These are phyloP conservation scores for Buddleja alternifolia DNA, from an alignment of 257 asterid genomes.

Conservation along the genomic window DNA sequence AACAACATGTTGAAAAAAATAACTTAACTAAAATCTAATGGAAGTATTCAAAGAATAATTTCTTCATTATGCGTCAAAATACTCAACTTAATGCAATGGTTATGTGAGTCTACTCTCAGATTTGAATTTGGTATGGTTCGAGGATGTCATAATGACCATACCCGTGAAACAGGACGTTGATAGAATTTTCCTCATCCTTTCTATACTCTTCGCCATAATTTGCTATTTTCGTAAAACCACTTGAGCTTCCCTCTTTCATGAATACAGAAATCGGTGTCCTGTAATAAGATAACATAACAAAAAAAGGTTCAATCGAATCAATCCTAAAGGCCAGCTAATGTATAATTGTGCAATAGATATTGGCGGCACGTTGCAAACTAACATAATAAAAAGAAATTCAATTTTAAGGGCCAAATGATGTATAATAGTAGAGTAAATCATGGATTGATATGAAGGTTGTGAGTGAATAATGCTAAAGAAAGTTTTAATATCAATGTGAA, in stretches of 20 bases:
- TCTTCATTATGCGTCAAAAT: too few species aligned
- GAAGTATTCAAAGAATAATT: too few species aligned
- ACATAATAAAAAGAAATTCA: too few species aligned
- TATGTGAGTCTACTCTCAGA: constrained; percentile 30
- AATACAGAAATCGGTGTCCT: constrained; percentile 78
- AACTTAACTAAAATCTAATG: too few species aligned
- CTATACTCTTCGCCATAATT: constrained; percentile 73
- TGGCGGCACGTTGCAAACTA: too few species aligned
- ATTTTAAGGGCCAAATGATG: too few species aligned
- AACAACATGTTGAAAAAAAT: too few species aligned
- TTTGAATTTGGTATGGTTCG: constrained; percentile 40
- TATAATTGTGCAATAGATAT: too few species aligned
- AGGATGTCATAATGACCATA: constrained; percentile 91
- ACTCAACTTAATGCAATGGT: too few species aligned
- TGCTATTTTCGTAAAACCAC: constrained; percentile 57
- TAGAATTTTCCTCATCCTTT: constrained; percentile 47
- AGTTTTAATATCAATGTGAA: neutral
- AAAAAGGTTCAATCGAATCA: too few species aligned
- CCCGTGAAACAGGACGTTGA: constrained; percentile 73
- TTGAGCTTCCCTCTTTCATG: constrained; percentile 59
- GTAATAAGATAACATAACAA: constrained; percentile 26
- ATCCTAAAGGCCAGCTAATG: neutral
- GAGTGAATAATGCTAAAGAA: neutral
- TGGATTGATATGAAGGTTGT: too few species aligned
- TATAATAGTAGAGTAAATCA: too few species aligned